phyloP scores from a whole-genome alignment of 176 grass and related monocot species.

The Carex myosuroides region DNA sequence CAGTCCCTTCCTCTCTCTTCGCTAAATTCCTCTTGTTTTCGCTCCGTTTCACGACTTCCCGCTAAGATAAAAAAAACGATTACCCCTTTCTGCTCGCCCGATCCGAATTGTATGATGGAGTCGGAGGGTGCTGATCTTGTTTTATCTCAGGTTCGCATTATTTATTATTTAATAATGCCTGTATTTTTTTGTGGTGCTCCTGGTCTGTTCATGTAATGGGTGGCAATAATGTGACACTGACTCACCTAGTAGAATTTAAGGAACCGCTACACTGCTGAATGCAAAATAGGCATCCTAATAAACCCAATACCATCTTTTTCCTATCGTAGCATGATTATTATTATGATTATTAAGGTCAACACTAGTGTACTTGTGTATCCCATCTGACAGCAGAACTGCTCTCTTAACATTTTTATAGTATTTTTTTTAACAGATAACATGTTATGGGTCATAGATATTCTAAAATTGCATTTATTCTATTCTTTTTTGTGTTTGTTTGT shows the following conservation, averaged over 20 bases:
- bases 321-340: neutral
- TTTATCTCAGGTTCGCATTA: constrained; percentile 18
- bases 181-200: neutral
- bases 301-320: neutral
- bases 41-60: neutral
- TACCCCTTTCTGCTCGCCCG: neutral
- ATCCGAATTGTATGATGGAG: constrained; percentile 20
- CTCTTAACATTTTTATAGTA: neutral
- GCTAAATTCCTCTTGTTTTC: neutral
- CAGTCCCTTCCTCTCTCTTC: neutral
- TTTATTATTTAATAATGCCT: neutral
- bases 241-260: neutral
- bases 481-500: neutral
- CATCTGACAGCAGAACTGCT: neutral
- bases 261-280: neutral
- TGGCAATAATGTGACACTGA: neutral
- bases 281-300: neutral
- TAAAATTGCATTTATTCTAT: neutral
- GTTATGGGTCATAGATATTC: neutral
- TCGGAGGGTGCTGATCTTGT: neutral
- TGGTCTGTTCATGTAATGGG: neutral
- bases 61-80: neutral
- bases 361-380: neutral
- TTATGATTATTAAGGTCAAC: neutral
- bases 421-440: neutral